Conservation (phyloP, 2,329 filamentous ascomycete species). For the Aureobasidium subglaciale region DNA sequence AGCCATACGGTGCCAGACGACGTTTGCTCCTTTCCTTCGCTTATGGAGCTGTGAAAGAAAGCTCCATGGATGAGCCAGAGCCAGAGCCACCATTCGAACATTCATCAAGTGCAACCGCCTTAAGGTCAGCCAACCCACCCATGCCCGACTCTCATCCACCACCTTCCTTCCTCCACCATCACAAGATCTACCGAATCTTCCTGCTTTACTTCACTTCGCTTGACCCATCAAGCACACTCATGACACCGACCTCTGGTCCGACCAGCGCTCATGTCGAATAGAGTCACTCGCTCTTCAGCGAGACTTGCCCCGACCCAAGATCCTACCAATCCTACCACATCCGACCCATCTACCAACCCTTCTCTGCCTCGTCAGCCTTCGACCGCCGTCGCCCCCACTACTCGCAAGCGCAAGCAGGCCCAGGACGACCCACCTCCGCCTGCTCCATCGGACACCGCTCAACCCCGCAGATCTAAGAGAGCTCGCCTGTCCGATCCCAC, state of each 20-base stretch:
- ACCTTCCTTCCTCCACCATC: background rate
- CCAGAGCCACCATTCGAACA: constrained; percentile 4
- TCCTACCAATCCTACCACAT: constrained; percentile 36
- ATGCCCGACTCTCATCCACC: constrained; percentile 1
- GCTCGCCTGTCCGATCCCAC: constrained; percentile 52
- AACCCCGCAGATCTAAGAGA: constrained; percentile 32
- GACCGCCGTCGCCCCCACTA: constrained; percentile 24
- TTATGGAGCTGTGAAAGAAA: constrained; percentile 6
- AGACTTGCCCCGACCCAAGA: constrained; percentile 59
- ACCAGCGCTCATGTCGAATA: constrained; percentile 74
- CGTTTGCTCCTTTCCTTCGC: constrained; percentile 6
- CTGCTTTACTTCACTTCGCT: background rate
- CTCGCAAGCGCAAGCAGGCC: constrained; percentile 26
- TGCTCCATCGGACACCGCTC: constrained; percentile 28
- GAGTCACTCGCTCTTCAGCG: constrained; percentile 91
- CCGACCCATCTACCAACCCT: constrained; percentile 25
- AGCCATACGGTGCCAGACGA: background rate
- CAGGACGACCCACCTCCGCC: constrained; percentile 45
- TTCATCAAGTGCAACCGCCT: constrained; percentile 11
- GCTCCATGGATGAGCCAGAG: constrained; percentile 10
- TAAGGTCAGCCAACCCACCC: constrained; percentile 13
- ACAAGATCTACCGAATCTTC: no score
- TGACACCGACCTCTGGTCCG: background rate
- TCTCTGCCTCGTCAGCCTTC: background rate
- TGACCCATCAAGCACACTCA: background rate